A percentile compares a stretch with the other conserved stretches of the same genome.
Conservation (phyloP, 2,329 filamentous ascomycete genomes). For the Ascochyta koolunga region DNA sequence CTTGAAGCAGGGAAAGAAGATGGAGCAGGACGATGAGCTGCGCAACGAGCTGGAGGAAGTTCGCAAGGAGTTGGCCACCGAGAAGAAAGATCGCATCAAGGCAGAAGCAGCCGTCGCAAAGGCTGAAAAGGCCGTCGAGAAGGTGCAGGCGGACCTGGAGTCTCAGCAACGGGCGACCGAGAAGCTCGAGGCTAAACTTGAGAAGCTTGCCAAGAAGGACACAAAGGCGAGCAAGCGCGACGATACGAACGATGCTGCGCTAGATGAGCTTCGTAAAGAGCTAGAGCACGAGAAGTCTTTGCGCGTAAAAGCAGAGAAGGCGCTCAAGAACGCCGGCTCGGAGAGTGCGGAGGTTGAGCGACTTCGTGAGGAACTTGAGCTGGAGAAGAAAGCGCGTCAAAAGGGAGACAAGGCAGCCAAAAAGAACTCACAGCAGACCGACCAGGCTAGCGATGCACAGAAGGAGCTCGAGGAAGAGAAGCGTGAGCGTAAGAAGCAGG, state of each 20-base stretch:
- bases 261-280: constrained; percentile 40
- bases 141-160: constrained; percentile 41
- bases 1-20: constrained; percentile 57
- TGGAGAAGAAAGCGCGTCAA: constrained; percentile 46
- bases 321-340: constrained; percentile 40
- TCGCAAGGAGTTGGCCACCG: constrained; percentile 54
- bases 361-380: constrained; percentile 48
- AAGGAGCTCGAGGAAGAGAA: constrained; percentile 59
- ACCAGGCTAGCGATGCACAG: constrained; percentile 55
- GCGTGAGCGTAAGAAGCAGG: constrained; percentile 58
- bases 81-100: constrained; percentile 54
- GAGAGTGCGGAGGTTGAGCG: constrained; percentile 35
- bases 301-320: constrained; percentile 39
- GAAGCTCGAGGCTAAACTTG: constrained; percentile 40
- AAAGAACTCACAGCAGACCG: constrained; percentile 50
- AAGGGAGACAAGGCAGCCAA: constrained; percentile 42
- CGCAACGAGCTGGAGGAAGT: constrained; percentile 52
- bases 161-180: constrained; percentile 39
- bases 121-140: constrained; percentile 42
- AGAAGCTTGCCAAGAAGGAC: constrained; percentile 43
- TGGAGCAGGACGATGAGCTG: constrained; percentile 56
- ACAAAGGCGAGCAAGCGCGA: constrained; percentile 46
- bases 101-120: constrained; percentile 47
- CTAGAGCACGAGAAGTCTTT: constrained; percentile 53
- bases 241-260: constrained; percentile 37